These are phyloP conservation scores for Lenzites betulinus DNA, from an alignment of 768 basidiomycete genomes.

Conservation along the genomic window DNA sequence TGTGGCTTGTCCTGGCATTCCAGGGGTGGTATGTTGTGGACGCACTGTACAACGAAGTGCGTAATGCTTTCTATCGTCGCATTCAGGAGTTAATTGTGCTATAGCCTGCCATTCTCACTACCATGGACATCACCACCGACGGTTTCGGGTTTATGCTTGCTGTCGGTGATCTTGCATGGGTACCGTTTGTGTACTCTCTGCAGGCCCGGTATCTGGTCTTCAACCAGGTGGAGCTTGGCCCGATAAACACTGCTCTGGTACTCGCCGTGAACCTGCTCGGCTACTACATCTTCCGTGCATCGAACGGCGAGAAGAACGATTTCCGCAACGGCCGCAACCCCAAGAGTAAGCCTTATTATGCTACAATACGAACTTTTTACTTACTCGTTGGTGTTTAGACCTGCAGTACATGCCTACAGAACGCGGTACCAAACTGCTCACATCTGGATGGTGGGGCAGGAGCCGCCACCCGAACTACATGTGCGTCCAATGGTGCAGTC, in stretches of 20 bases:
- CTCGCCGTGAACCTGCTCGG: constrained; percentile 68
- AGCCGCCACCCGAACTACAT: constrained; percentile 94
- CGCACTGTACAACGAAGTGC: constrained; percentile 86
- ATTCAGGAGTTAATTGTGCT: not conserved
- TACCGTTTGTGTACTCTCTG: constrained; percentile 91
- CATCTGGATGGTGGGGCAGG: constrained; percentile 96
- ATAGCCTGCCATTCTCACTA: constrained; percentile 86
- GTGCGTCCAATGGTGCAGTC: constrained; percentile 40
- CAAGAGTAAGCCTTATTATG: constrained; percentile 58
- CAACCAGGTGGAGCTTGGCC: constrained; percentile 76
- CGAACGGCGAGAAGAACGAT: constrained; percentile 94
- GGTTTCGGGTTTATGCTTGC: constrained; percentile 99
- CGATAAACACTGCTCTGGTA: constrained; percentile 55
- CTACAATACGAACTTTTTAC: not conserved
- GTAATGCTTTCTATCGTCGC: constrained; percentile 12
- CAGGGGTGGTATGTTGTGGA: constrained; percentile 88
- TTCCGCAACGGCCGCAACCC: constrained; percentile 94
- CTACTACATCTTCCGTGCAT: constrained; percentile 86
- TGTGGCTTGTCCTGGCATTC: constrained; percentile 87
- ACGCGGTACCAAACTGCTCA: constrained; percentile 87
- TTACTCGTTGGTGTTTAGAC: constrained; percentile 45
- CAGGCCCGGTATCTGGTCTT: constrained; percentile 97
- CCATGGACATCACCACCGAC: constrained; percentile 97
- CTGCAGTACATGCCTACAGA: constrained; percentile 78
- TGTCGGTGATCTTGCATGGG: constrained; percentile 90